Evolutionary conservation across 1,139 yeast genomes (phyloP), one percentile per base, ranked within the genome.

Genomic region (Zygoascus sp.): DNA sequence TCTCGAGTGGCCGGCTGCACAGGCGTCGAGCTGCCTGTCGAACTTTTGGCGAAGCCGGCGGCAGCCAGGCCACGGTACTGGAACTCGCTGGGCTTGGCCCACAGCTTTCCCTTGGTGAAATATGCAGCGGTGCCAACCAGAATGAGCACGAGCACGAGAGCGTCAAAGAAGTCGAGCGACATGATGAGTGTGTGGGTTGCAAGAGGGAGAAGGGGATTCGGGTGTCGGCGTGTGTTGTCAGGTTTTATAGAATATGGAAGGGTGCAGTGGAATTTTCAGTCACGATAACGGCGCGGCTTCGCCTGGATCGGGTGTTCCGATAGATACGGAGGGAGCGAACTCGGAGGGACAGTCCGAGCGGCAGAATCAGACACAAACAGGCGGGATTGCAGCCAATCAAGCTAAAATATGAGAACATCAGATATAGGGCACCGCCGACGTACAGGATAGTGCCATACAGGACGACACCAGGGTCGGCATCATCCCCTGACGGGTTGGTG

Each of bases 41-140:
- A 15, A 22, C 23, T 25, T 10, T 72, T 64, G 73, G 59, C 54
- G 46, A 51, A 58, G 9, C 46, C 47, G 22, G 51, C 73, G 25
- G 67, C 63, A 40, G 58, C 62, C 17, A 62, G 62, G 17, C 70
- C 78, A 4, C 32, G 32, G 28, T 42, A 42, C 6, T 27, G 40
- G 13, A 37, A 37, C 17, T 42, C 40, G 13, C 20, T 21, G 21
- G 39, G 40, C 25, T 42, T 42, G 11, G 45, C 32, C 74, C 83
- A 77, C 16, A 81, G 58, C 40, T 66, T 64, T 27, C 82, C 88
- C 60, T 81, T 84, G 45, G 83, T 78, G 64, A 81, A 77, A 65
- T 83, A 88, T 8, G 80, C 79, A 16, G 75, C 65, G 2, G 85
- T 73, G 9, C 85, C 92, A 13, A 80, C 59, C 5, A 82, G 78